phyloP scores from a whole-genome alignment of 106 monocot species.

The Chionographis japonica region DNA sequence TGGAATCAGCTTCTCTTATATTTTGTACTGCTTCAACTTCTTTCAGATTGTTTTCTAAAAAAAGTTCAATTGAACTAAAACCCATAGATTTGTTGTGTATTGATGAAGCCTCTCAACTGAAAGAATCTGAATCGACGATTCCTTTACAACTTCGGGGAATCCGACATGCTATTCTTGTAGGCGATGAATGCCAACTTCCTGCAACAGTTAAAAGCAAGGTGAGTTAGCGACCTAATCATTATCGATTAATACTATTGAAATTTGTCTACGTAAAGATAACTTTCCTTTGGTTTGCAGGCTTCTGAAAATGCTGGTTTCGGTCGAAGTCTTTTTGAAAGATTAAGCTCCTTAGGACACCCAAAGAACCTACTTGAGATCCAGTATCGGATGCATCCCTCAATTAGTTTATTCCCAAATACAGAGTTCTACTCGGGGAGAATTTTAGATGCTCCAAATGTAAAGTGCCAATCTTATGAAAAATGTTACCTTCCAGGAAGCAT shows the following conservation, averaged over 20 bases:
- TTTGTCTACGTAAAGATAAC: background rate
- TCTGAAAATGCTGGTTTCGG: slow-evolving; percentile 40
- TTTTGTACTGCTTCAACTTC: slow-evolving; percentile 58
- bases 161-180: slow-evolving; percentile 52
- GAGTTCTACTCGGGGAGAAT: slow-evolving; percentile 46
- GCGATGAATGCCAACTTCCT: slow-evolving; percentile 65
- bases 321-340: slow-evolving; percentile 63
- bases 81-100: slow-evolving; percentile 45
- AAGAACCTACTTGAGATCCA: slow-evolving; percentile 63
- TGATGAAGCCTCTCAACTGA: slow-evolving; percentile 72
- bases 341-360: slow-evolving; percentile 47
- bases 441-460: slow-evolving; percentile 44
- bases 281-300: slow-evolving; percentile 16
- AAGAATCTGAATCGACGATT: slow-evolving; percentile 62
- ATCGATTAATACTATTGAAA: background rate
- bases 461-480: background rate
- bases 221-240: background rate
- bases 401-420: slow-evolving; percentile 61
- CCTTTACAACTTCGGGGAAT: slow-evolving; percentile 37
- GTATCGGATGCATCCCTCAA: slow-evolving; percentile 80
- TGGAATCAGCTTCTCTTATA: slow-evolving; percentile 27
- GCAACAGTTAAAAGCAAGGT: slow-evolving; percentile 76
- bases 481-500: slow-evolving; percentile 25
- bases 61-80: background rate
- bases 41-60: slow-evolving; percentile 22